Evolutionary conservation across 2,329 filamentous ascomycete species (phyloP).

Genomic region (Sphaerulina vaccinii): DNA sequence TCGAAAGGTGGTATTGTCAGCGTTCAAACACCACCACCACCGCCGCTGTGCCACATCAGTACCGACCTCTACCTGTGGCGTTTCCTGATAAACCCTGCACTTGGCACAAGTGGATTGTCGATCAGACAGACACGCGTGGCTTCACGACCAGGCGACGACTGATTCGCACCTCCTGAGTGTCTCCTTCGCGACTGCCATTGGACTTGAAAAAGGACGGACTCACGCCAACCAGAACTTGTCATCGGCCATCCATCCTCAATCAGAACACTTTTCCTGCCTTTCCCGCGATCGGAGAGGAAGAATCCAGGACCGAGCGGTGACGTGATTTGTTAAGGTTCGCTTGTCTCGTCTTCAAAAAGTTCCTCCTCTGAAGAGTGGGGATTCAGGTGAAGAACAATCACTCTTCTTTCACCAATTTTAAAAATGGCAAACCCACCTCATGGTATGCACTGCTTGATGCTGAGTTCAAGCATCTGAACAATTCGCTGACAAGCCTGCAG

Average conservation of each 20-base stretch:
- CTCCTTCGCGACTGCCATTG: background rate
- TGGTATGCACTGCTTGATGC: constrained; percentile 37
- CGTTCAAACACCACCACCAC: too few species aligned
- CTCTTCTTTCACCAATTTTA: constrained; percentile 4
- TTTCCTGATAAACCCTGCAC: background rate
- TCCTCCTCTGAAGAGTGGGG: too few species aligned
- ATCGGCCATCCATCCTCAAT: too few species aligned
- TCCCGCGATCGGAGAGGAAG: too few species aligned
- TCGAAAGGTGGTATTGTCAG: too few species aligned
- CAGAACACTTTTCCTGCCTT: too few species aligned
- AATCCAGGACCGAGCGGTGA: too few species aligned
- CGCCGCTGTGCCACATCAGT: background rate
- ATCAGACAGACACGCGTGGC: background rate
- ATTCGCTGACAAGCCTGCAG: constrained; percentile 41
- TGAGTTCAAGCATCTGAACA: background rate
- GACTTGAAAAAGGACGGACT: background rate
- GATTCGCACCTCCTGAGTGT: background rate
- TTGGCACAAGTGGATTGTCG: background rate
- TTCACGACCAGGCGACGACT: background rate
- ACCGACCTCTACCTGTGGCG: constrained; percentile 5
- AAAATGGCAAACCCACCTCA: constrained; percentile 54
- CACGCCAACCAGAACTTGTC: too few species aligned
- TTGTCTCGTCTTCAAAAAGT: constrained; percentile 15
- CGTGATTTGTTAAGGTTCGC: too few species aligned
- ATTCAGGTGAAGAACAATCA: too few species aligned